These are phyloP conservation scores for Pleurotus pulmonarius DNA, from an alignment of 768 basidiomycete species.

Conservation along the genomic window DNA sequence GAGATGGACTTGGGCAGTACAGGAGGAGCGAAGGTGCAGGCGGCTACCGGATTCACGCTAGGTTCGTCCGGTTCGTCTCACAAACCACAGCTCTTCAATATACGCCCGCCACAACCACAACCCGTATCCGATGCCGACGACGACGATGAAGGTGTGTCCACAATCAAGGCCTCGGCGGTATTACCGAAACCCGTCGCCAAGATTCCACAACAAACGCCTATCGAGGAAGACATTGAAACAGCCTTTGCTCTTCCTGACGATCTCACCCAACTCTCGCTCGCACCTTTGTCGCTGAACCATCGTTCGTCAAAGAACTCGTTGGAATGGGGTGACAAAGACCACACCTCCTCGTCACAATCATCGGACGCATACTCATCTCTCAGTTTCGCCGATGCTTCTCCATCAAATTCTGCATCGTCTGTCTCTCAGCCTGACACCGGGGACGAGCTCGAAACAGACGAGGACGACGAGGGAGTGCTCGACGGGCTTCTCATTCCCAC, in stretches of 20 bases:
- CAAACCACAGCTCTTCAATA: conserved; percentile 45
- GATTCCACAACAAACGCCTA: conserved; percentile 29
- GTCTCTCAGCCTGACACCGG: conserved; percentile 67
- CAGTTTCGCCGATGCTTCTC: conserved; percentile 67
- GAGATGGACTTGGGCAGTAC: conserved; percentile 68
- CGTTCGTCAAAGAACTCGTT: conserved; percentile 80
- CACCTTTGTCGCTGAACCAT: conserved; percentile 71
- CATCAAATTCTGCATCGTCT: conserved; percentile 68
- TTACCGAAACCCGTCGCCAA: conserved; percentile 37
- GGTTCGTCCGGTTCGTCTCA: conserved; percentile 33
- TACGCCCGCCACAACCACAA: conserved; percentile 58
- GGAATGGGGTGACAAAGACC: conserved; percentile 83
- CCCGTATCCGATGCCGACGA: conserved; percentile 44
- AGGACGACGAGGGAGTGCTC: conserved; percentile 68
- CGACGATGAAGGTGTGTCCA: conserved; percentile 79
- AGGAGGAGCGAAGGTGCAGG: conserved; percentile 43
- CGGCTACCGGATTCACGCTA: conserved; percentile 32
- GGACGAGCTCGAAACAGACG: conserved; percentile 60
- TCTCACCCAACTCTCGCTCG: conserved; percentile 78
- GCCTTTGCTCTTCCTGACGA: conserved; percentile 79
- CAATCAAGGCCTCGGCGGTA: conserved; percentile 65
- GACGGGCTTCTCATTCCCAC: conserved; percentile 80
- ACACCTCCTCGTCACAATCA: conserved; percentile 81
- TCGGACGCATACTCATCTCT: conserved; percentile 83
- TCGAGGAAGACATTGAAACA: conserved; percentile 81